Base-by-base conservation (phyloP, 805 yeast genomes). In the Lachancea dasiensis region DNA sequence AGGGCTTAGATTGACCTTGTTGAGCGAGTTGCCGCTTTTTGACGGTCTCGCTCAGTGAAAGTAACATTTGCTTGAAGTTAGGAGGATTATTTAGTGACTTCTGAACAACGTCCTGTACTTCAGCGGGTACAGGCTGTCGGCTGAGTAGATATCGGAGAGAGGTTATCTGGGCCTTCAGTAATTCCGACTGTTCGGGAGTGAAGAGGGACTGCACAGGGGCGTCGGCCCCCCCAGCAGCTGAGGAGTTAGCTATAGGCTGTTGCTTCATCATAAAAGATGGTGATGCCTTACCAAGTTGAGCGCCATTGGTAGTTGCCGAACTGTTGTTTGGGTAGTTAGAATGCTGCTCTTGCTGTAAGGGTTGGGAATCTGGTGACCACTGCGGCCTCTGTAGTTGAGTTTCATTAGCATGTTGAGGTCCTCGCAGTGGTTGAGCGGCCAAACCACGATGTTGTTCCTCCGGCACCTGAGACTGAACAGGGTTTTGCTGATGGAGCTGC, bases 111-210 rank as follows among this genome's bases (percentile, higher is more conserved):
- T 37, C 35, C 43, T 57, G 63, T 19, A 41, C 46, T 8, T 52
- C 57, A 9, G 34, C 18, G 4, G 61, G 56, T n/a, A 60, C 58
- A 5, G 54, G 46, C 40, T 57, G 56, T 20, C 54, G 47, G 21
- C 51, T 54, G 3, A 57, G 55, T 13, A 60, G 38, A 25, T 51
- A 53, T 36, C 58, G 58, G 33, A 60, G 41, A n/a, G 64, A 51
- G 10, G 60, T 51, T n/a, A 60, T 59, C 32, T 60, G 64, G 5
- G 64, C 63, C 41, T 52, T 58, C 32, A 60, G 41, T 24, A 60
- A 39, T 15, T 50, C 48, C 2, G 63, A 56, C 31, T 60, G 63
- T 36, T 52, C 57, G 6, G 47, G 36, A 1, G 59, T 53, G 31
- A 58, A 58, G 14, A 53, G 34, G 10, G 29, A 17, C 11, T 23